These are phyloP conservation scores for Coniferiporia sulphurascens DNA, from an alignment of 1,284 basidiomycete genomes.

Conservation along the genomic window DNA sequence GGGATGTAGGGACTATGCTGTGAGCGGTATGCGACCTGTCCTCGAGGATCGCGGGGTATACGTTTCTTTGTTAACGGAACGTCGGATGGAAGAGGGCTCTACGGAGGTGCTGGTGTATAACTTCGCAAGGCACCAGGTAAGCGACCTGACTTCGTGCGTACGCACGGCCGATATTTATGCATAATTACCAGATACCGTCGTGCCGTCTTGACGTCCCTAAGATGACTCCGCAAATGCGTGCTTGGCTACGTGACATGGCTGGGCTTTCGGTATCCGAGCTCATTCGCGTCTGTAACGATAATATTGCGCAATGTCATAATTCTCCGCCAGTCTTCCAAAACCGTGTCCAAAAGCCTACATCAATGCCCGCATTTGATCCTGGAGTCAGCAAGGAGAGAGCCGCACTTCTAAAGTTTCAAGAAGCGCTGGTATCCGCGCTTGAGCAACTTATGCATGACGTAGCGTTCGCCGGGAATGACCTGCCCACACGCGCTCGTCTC, in stretches of 20 bases:
- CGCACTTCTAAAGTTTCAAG: slow-evolving; percentile 6
- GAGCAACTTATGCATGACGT: slow-evolving; percentile 12
- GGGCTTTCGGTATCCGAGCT: slow-evolving; percentile 12
- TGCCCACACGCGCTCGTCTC: slow-evolving; percentile 1
- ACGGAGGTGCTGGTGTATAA: slow-evolving; percentile 18
- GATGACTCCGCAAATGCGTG: slow-evolving; percentile 8
- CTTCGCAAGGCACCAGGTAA: slow-evolving; percentile 18
- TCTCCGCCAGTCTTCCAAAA: not conserved
- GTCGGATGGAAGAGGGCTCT: slow-evolving; percentile 1
- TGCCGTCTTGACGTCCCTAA: slow-evolving; percentile 3
- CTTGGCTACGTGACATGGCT: slow-evolving; percentile 14
- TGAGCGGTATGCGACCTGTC: not conserved
- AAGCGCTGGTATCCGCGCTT: slow-evolving; percentile 12
- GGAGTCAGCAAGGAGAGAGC: not conserved
- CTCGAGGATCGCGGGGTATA: slow-evolving; percentile 11
- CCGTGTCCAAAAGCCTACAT: not conserved
- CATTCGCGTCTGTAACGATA: slow-evolving; percentile 13
- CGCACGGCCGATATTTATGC: too few relatives aligned
- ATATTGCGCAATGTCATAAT: slow-evolving; percentile 4
- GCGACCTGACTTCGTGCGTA: too few relatives aligned
- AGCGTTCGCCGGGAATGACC: slow-evolving; percentile 6
- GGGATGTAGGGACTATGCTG: slow-evolving; percentile 5
- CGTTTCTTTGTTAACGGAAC: slow-evolving; percentile 15
- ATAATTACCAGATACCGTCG: slow-evolving; percentile 13
- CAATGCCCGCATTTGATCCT: not conserved